phyloP scores from a whole-genome alignment of 2,329 filamentous ascomycete genomes.

The Colletotrichum melonis region DNA sequence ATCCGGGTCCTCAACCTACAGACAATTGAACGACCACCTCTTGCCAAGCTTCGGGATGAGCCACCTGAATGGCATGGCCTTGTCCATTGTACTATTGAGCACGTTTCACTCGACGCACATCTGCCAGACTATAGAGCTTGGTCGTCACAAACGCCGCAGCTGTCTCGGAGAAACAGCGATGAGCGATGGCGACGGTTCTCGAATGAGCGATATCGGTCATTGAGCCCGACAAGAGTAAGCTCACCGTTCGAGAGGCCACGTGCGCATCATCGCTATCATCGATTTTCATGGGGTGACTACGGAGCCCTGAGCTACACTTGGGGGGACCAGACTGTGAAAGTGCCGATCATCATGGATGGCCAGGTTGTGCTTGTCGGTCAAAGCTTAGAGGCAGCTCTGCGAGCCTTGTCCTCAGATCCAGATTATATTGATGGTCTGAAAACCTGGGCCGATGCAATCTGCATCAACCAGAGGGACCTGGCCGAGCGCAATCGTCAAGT shows the following conservation, averaged over 20 bases:
- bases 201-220: slow-evolving; percentile 19
- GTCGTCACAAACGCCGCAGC: neutral
- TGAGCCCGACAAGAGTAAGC: slow-evolving; percentile 5
- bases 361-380: slow-evolving; percentile 18
- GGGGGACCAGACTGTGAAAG: slow-evolving; percentile 13
- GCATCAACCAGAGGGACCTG: slow-evolving; percentile 38
- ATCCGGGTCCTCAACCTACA: slow-evolving; percentile 25
- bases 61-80: slow-evolving; percentile 26
- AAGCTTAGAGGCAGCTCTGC: slow-evolving; percentile 19
- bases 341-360: slow-evolving; percentile 14
- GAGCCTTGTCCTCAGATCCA: slow-evolving; percentile 17
- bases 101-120: slow-evolving; percentile 22
- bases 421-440: slow-evolving; percentile 21
- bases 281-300: slow-evolving; percentile 27
- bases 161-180: slow-evolving; percentile 20
- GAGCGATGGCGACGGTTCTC: slow-evolving; percentile 23
- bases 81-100: slow-evolving; percentile 20
- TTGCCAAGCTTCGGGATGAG: slow-evolving; percentile 16
- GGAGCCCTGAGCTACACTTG: slow-evolving; percentile 25
- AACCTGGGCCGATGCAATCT: slow-evolving; percentile 39
- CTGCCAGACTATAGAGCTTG: slow-evolving; percentile 12
- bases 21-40: slow-evolving; percentile 14
- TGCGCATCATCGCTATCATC: slow-evolving; percentile 20
- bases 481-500: slow-evolving; percentile 36
- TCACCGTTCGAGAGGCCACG: slow-evolving; percentile 14